These are phyloP conservation scores for Pterocarpus macrocarpus DNA, from an alignment of 306 rosid genomes.

Conservation along the genomic window DNA sequence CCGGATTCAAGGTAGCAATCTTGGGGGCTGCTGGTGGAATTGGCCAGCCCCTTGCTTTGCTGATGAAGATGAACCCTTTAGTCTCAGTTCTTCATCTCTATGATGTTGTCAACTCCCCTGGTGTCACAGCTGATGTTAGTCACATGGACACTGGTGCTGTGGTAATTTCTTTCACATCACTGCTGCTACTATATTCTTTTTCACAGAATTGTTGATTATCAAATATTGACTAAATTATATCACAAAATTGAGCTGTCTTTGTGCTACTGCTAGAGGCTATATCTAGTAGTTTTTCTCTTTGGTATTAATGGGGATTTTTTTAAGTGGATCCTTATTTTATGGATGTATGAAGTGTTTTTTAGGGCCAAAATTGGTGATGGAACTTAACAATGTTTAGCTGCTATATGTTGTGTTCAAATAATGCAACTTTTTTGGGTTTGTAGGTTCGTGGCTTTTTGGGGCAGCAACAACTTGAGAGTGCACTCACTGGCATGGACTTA, in stretches of 20 bases:
- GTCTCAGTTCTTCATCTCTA: slow-evolving; percentile 97
- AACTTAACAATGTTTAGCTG: slow-evolving; percentile 17
- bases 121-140: slow-evolving; percentile 95
- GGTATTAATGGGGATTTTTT: not conserved
- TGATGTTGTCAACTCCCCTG: slow-evolving; percentile 94
- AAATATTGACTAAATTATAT: too few species aligned
- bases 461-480: slow-evolving; percentile 83
- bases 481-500: slow-evolving; percentile 91
- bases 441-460: slow-evolving; percentile 95
- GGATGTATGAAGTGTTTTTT: slow-evolving; percentile 22
- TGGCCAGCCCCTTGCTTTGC: slow-evolving; percentile 89
- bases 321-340: slow-evolving; percentile 7
- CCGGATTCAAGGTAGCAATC: slow-evolving; percentile 92
- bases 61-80: slow-evolving; percentile 92
- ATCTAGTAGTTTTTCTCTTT: not conserved
- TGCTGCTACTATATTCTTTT: not conserved
- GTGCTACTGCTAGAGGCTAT: slow-evolving; percentile 12
- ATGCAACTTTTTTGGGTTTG: slow-evolving; percentile 17
- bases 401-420: slow-evolving; percentile 16
- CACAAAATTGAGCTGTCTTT: not conserved
- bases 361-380: not conserved
- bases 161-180: slow-evolving; percentile 58
- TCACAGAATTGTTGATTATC: not conserved
- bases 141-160: slow-evolving; percentile 98
- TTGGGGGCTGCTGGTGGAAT: slow-evolving; percentile 98